A percentile compares a stretch with the other conserved stretches of the same genome.
phyloP scores from a whole-genome alignment of 1,284 basidiomycete genomes.

The Heterobasidion occidentale region DNA sequence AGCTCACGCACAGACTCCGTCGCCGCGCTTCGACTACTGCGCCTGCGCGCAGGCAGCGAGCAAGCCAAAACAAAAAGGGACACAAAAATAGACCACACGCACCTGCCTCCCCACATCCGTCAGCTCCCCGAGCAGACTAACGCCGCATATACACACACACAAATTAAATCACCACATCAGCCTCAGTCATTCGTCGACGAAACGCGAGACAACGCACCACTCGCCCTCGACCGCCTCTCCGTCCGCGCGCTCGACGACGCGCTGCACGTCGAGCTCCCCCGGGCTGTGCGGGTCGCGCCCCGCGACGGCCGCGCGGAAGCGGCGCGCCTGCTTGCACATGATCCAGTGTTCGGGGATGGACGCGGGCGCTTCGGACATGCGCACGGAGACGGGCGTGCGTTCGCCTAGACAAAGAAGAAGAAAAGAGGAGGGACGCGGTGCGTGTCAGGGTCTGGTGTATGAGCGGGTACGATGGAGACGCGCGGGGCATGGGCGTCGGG shows the following conservation, averaged over 20 bases:
- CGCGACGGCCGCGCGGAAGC: conserved; percentile 44
- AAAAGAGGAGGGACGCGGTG: too few species aligned
- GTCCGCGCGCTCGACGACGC: conserved; percentile 49
- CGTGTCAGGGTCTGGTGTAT: background rate
- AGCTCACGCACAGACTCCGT: background rate
- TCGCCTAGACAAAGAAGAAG: conserved; percentile 38
- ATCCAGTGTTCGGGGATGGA: conserved; percentile 65
- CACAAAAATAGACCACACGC: conserved; percentile 4
- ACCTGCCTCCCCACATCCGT: conserved; percentile 73
- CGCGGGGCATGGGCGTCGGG: background rate
- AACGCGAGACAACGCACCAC: conserved; percentile 40
- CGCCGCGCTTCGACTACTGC: background rate
- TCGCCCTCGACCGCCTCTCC: conserved; percentile 47
- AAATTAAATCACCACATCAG: background rate
- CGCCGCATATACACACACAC: background rate
- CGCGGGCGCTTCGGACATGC: conserved; percentile 53
- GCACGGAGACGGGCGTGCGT: conserved; percentile 62
- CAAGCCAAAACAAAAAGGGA: background rate
- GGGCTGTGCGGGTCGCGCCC: conserved; percentile 9
- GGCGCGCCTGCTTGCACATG: conserved; percentile 52
- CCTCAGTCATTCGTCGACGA: background rate
- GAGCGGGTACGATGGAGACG: background rate
- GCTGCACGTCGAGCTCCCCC: conserved; percentile 18
- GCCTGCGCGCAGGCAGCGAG: background rate
- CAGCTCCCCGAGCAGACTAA: conserved; percentile 69